These are phyloP conservation scores for Pulveroboletus frians DNA, from an alignment of 768 basidiomycete species.

Conservation along the genomic window DNA sequence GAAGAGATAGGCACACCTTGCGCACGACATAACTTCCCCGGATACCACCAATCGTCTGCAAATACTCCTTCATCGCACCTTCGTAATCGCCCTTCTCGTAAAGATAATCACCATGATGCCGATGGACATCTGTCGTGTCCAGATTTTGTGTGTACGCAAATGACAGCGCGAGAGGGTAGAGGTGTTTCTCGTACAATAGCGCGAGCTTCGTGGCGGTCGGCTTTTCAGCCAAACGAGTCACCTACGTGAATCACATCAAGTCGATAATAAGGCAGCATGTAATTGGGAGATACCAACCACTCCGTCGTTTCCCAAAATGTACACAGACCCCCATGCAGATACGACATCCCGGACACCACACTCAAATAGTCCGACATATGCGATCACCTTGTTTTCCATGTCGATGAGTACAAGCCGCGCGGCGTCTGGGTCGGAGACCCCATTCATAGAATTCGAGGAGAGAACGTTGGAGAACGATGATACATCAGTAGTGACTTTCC, in stretches of 20 bases:
- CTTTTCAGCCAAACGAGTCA: conserved; percentile 68
- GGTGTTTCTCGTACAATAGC: conserved; percentile 72
- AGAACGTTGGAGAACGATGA: conserved; percentile 8
- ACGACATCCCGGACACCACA: conserved; percentile 82
- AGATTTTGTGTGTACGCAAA: conserved; percentile 78
- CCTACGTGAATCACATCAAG: conserved; percentile 31
- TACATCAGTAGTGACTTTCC: conserved; percentile 18
- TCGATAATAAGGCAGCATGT: not conserved
- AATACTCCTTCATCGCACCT: conserved; percentile 86
- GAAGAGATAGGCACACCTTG: conserved; percentile 52
- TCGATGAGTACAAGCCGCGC: conserved; percentile 85
- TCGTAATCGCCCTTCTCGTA: conserved; percentile 92
- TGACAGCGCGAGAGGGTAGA: conserved; percentile 76
- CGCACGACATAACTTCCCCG: conserved; percentile 96
- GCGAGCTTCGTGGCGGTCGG: conserved; percentile 82
- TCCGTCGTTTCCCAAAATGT: conserved; percentile 73
- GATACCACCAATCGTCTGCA: conserved; percentile 83
- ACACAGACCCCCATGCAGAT: conserved; percentile 76
- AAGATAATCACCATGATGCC: conserved; percentile 86
- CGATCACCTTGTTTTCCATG: conserved; percentile 85
- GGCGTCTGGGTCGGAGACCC: conserved; percentile 48
- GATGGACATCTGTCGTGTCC: conserved; percentile 84
- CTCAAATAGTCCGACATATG: conserved; percentile 74
- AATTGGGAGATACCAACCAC: conserved; percentile 42
- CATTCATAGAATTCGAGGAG: conserved; percentile 35